phyloP scores from a whole-genome alignment of 2,329 filamentous ascomycete genomes.

The Akanthomyces dipterigenus region DNA sequence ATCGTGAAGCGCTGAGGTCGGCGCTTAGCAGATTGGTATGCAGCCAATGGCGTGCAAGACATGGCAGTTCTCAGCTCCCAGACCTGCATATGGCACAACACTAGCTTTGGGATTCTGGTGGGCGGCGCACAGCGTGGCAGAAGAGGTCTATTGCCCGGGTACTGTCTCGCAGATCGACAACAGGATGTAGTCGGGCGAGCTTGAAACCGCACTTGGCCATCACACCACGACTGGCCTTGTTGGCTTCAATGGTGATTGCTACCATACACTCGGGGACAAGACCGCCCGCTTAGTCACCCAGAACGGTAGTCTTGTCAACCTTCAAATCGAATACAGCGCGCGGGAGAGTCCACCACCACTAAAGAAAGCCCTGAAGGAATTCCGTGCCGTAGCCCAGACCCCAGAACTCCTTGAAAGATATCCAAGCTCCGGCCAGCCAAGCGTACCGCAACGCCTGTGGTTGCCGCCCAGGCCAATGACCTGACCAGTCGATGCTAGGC shows the following conservation, averaged over 20 bases:
- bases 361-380: conserved; percentile 36
- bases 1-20: conserved; percentile 11
- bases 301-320: conserved; percentile 28
- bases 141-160: neutral
- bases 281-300: conserved; percentile 5
- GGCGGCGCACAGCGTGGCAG: conserved; percentile 2
- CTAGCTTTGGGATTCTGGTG: neutral
- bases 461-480: conserved; percentile 39
- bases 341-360: conserved; percentile 36
- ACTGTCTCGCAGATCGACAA: conserved; percentile 13
- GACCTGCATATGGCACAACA: neutral
- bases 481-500: conserved; percentile 30
- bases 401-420: conserved; percentile 46
- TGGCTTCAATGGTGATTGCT: conserved; percentile 37
- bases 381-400: conserved; percentile 45
- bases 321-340: conserved; percentile 30
- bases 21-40: neutral
- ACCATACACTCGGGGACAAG: conserved; percentile 29
- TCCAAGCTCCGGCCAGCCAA: conserved; percentile 47
- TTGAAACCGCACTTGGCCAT: conserved; percentile 46
- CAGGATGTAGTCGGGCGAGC: conserved; percentile 29
- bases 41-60: conserved; percentile 3
- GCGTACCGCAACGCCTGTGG: conserved; percentile 21
- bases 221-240: conserved; percentile 43
- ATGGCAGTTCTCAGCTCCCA: neutral